Conservation (phyloP, 768 basidiomycete genomes). For the Boletus sp. region DNA sequence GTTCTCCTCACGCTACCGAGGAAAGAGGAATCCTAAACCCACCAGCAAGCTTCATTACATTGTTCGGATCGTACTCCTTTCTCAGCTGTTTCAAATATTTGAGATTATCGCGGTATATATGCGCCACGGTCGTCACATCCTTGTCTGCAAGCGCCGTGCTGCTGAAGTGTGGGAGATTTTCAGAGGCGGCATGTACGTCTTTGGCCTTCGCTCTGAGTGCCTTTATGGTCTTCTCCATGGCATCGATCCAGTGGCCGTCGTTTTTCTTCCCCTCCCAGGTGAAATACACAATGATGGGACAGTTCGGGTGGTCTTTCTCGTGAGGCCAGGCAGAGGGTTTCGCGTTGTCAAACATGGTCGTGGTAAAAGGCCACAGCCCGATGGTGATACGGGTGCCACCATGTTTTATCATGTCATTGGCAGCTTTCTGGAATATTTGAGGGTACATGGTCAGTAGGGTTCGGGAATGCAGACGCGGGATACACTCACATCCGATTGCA, state of each 20-base stretch:
- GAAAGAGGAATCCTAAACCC: conserved; percentile 13
- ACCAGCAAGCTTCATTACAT: background rate
- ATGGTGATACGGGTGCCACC: conserved; percentile 7
- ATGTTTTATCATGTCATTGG: background rate
- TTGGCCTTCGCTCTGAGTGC: conserved; percentile 4
- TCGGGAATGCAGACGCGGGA: background rate
- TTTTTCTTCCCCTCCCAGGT: conserved; percentile 11
- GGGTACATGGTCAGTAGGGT: background rate
- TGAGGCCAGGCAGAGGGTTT: conserved; percentile 17
- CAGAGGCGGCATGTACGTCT: background rate
- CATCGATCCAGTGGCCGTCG: conserved; percentile 9
- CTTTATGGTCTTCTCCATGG: conserved; percentile 4
- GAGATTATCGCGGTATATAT: conserved; percentile 10
- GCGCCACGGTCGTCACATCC: conserved; percentile 1
- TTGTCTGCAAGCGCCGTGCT: conserved; percentile 3
- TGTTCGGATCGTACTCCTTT: background rate
- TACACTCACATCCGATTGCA: conserved; percentile 1
- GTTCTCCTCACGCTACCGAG: background rate
- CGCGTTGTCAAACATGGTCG: conserved; percentile 15
- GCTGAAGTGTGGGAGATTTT: conserved; percentile 6
- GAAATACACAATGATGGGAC: conserved; percentile 12
- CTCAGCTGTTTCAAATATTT: background rate
- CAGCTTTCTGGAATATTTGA: conserved; percentile 3
- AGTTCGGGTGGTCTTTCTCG: conserved; percentile 5
- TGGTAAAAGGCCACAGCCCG: conserved; percentile 16